Base-by-base conservation (phyloP, 2,329 filamentous ascomycete species). In the Exophiala viscosa region DNA sequence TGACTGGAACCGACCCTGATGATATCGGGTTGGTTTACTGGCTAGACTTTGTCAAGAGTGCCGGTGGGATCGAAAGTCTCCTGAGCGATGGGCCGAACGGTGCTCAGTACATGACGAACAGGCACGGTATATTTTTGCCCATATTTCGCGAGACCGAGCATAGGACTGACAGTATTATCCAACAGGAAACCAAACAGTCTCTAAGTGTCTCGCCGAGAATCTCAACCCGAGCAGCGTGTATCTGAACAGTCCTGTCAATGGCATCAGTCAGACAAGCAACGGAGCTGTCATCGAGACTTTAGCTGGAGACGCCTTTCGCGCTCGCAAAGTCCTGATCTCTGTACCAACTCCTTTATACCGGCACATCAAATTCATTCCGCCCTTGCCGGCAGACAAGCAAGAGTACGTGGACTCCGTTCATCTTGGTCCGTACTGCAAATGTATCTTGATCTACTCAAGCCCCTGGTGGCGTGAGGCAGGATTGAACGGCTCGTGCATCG, bases 11-110 rank as follows among this genome's bases (percentile, higher is more conserved):
- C n/a, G 49, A 52, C 3, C 49, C 49, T 10, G 42, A 52, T 20
- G 33, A 46, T 14, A 46, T 52, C 14, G 43, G 49, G 11, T 15
- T 54, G 66, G 72, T 73, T 41, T 52, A 62, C 0, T 54, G 71
- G 15, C 61, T 78, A 1, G 82, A 68, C 60, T 80, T 82, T 57
- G 67, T 83, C 11, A 70, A 79, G 59, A 81, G 82, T 65, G 76
- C 74, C 68, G 75, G 73, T 55, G 72, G 70, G 3, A 75, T 76
- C 3, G 73, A 73, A 3, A 80, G 80, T 0, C 65, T 82, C 1
- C 48, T 77, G 50, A 66, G 73, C 31, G 79, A 82, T 56, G 60
- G 67, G 13, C 75, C 77, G 49, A 60, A 72, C 32, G 80, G 80
- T 5, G 80, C 73, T 0, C 77, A 82, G 58, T 73, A 79, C 56